These are phyloP conservation scores for Thalassiosira mediterranea DNA, from an alignment of 352 stramenopile genomes.

Conservation along the genomic window DNA sequence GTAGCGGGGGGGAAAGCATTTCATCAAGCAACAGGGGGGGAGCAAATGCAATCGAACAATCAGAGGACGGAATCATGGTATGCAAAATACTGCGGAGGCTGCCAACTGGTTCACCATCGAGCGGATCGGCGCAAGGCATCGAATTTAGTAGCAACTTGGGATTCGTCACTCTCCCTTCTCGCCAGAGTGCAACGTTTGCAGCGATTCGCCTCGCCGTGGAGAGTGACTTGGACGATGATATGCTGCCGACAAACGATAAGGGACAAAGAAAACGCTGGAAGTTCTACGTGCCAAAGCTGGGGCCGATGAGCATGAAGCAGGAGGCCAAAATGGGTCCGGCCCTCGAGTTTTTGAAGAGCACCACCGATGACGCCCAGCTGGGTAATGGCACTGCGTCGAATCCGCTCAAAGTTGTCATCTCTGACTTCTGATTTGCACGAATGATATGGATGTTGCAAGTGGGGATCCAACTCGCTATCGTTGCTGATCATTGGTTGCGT, in stretches of 20 bases:
- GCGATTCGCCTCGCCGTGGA: conserved; percentile 59
- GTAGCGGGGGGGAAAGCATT: no score
- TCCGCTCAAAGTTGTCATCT: conserved; percentile 66
- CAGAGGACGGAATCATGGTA: conserved; percentile 46
- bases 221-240: conserved; percentile 56
- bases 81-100: conserved; percentile 51
- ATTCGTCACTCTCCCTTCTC: conserved; percentile 53
- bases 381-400: conserved; percentile 62
- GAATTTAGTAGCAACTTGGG: conserved; percentile 50
- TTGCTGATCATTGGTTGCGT: no score
- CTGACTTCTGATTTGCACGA: conserved; percentile 22
- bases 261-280: conserved; percentile 52
- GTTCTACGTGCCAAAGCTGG: conserved; percentile 74
- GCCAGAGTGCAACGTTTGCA: conserved; percentile 60
- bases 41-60: conserved; percentile 43
- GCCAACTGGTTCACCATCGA: not conserved
- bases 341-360: conserved; percentile 60
- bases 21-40: conserved; percentile 9
- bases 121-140: conserved; percentile 9
- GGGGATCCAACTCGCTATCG: no score
- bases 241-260: conserved; percentile 15
- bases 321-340: conserved; percentile 63
- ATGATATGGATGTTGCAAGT: not conserved
- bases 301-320: conserved; percentile 72
- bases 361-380: conserved; percentile 41